Evolutionary conservation across 192 early-diverging fungal species (phyloP), one percentile per base, ranked within the genome.

Genomic region (Radiomyces spectabilis): DNA sequence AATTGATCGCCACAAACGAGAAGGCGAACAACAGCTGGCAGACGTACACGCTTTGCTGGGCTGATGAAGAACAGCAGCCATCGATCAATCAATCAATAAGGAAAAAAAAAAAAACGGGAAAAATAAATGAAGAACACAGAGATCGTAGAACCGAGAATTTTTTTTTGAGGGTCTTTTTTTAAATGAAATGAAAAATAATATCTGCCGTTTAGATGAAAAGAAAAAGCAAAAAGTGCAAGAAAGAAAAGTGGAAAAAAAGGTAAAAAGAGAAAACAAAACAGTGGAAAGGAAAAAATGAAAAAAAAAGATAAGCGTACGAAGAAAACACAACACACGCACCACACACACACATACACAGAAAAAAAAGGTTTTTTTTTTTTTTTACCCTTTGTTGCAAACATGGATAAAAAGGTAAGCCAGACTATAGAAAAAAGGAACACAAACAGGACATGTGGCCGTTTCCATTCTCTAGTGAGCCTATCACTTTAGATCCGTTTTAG

Each of bases 1-100:
- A 4, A 62, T 25, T 24, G 24, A 44, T 18, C 60, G 51, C 60
- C 60, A 62, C 22, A 41, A 9, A 10, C 30, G 24, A 5, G 46
- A 9, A 25, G 46, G 46, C 30, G 46, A 48, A 22, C 46, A 48
- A 48, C 46, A 48, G 5, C 21, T 31, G 15, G 25, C 46, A 48
- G 24, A 13, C 21, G 21, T 27, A 48, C 46, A 48, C 21, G 46
- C 24, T 29, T 21, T n/a, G n/a, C n/a, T n/a, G n/a, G n/a, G n/a
- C n/a, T n/a, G n/a, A n/a, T n/a, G n/a, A n/a, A n/a, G n/a, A n/a
- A n/a, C n/a, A n/a, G n/a, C n/a, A n/a, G n/a, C n/a, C n/a, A n/a
- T n/a, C n/a, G n/a, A 37, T 15, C 35, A 10, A 37, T 10, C 35
- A 37, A 15, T 37, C 15, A 15, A 37, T 15, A 37, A 37, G 7